phyloP scores from a whole-genome alignment of 352 stramenopile genomes.

The Phytophthora pini region DNA sequence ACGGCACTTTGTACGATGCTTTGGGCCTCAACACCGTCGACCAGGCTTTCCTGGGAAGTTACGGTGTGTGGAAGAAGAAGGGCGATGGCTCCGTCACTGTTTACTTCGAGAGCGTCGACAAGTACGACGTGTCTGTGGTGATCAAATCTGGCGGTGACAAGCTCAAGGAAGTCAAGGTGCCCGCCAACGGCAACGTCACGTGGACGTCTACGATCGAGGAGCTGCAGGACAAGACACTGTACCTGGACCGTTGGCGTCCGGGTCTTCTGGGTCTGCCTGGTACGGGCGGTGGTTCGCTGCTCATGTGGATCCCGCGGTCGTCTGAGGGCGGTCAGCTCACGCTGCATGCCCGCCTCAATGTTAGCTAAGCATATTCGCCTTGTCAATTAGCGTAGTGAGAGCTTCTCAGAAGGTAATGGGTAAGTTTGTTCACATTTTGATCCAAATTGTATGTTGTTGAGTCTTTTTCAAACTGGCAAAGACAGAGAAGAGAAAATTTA shows the following conservation, averaged over 20 bases:
- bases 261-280: constrained; percentile 10
- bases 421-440: too few species aligned
- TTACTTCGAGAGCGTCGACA: constrained; percentile 36
- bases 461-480: too few species aligned
- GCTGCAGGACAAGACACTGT: constrained; percentile 38
- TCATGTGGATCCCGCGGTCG: constrained; percentile 22
- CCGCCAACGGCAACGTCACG: constrained; percentile 15
- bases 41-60: constrained; percentile 48
- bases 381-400: constrained; percentile 33
- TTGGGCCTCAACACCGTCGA: constrained; percentile 48
- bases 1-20: constrained; percentile 45
- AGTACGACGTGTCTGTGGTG: constrained; percentile 25
- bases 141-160: constrained; percentile 39
- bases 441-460: too few species aligned
- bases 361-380: constrained; percentile 28
- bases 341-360: constrained; percentile 38
- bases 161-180: constrained; percentile 26
- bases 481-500: too few species aligned
- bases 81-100: constrained; percentile 38
- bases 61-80: constrained; percentile 51
- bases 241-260: constrained; percentile 24
- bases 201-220: constrained; percentile 32
- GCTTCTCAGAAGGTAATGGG: constrained; percentile 27
- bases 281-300: constrained; percentile 7
- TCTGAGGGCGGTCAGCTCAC: constrained; percentile 34